phyloP scores from a whole-genome alignment of 1,139 yeast species.

The Debaryomyces psychrophilus region DNA sequence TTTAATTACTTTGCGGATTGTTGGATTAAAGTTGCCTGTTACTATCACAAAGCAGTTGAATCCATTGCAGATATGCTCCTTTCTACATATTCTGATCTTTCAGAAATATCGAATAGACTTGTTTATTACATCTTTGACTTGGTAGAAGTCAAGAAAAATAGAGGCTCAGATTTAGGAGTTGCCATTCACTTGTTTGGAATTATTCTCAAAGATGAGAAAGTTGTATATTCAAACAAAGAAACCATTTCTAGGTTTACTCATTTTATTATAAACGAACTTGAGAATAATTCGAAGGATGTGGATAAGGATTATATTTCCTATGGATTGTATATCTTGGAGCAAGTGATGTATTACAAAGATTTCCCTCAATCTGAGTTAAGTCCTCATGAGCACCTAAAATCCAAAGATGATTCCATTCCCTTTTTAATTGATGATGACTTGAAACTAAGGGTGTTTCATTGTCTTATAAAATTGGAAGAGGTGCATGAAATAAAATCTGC shows the following conservation, averaged over 20 bases:
- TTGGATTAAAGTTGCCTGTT: constrained; percentile 52
- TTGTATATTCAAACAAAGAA: constrained; percentile 9
- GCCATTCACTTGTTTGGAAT: constrained; percentile 52
- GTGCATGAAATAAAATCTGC: constrained; percentile 52
- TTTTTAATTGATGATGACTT: constrained; percentile 30
- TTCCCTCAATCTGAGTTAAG: constrained; percentile 36
- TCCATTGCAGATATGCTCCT: constrained; percentile 53
- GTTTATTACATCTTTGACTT: constrained; percentile 18
- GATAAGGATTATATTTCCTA: constrained; percentile 55
- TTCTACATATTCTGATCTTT: constrained; percentile 12
- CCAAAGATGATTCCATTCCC: constrained; percentile 12
- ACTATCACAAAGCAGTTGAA: constrained; percentile 53
- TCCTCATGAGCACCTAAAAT: constrained; percentile 13
- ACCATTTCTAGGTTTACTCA: constrained; percentile 36
- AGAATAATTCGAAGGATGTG: constrained; percentile 29
- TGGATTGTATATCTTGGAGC: constrained; percentile 53
- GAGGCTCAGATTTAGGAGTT: constrained; percentile 31
- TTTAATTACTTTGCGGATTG: constrained; percentile 42
- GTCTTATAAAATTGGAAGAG: constrained; percentile 40
- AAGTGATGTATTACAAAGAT: constrained; percentile 47
- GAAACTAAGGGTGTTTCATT: constrained; percentile 44
- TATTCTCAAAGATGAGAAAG: constrained; percentile 38
- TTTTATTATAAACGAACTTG: constrained; percentile 41
- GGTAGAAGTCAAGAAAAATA: constrained; percentile 14
- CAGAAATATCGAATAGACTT: constrained; percentile 15